Conservation (phyloP, 495 filamentous ascomycete species). For the Penicillium argentinense region DNA sequence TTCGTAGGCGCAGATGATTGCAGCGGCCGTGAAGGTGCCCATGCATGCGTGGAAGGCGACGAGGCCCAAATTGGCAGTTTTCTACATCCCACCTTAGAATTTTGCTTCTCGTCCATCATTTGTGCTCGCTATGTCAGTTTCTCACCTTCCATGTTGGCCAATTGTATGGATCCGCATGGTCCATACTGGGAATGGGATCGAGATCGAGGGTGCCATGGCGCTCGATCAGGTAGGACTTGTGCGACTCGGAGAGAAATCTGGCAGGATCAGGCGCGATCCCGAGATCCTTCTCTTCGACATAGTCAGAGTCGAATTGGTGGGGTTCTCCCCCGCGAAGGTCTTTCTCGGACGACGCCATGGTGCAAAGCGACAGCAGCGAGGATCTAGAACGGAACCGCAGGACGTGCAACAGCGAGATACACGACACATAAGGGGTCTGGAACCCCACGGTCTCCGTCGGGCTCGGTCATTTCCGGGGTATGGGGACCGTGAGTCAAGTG, state of each 20-base stretch:
- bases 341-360: conserved; percentile 6
- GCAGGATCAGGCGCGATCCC: conserved; percentile 9
- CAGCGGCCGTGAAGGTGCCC: conserved; percentile 55
- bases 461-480: conserved; percentile 11
- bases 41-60: conserved; percentile 58
- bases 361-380: neutral
- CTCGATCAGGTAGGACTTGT: conserved; percentile 47
- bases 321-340: neutral
- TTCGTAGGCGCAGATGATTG: conserved; percentile 54
- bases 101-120: neutral
- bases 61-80: conserved; percentile 51
- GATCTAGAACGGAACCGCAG: neutral
- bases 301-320: conserved; percentile 16
- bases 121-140: neutral
- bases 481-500: conserved; percentile 4
- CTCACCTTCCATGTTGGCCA: conserved; percentile 54
- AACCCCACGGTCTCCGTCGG: conserved; percentile 3
- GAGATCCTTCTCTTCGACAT: conserved; percentile 27
- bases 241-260: conserved; percentile 28
- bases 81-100: conserved; percentile 28
- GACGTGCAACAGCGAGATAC: neutral
- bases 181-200: conserved; percentile 50
- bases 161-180: conserved; percentile 54
- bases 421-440: conserved; percentile 1
- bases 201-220: conserved; percentile 55